phyloP scores from a whole-genome alignment of 345 rosid species.

The Abelmoschus esculentus region DNA sequence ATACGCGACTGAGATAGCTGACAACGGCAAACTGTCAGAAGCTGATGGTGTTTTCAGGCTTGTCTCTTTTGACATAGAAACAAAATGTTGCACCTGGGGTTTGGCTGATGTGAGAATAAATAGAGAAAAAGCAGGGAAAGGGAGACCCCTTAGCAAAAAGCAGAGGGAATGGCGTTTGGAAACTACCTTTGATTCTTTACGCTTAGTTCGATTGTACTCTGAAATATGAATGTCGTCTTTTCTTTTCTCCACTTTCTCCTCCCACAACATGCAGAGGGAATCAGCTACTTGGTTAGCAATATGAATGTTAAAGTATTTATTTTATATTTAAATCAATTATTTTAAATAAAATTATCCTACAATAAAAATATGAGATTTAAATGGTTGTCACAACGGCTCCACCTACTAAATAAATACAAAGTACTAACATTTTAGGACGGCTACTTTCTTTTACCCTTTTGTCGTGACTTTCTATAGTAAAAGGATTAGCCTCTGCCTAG shows the following conservation, averaged over 20 bases:
- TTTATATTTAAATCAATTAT: no score
- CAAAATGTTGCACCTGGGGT: slow-evolving; percentile 66
- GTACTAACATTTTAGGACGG: no score
- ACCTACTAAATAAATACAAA: no score
- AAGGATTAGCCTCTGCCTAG: no score
- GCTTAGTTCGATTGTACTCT: slow-evolving; percentile 29
- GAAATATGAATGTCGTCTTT: slow-evolving; percentile 23
- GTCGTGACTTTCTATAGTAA: no score
- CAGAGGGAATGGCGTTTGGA: slow-evolving; percentile 71
- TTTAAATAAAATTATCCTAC: no score
- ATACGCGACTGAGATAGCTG: slow-evolving; percentile 28
- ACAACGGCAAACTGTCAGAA: slow-evolving; percentile 23
- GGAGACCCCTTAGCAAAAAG: slow-evolving; percentile 83
- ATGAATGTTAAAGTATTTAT: no score
- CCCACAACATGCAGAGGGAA: background rate
- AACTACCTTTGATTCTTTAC: slow-evolving; percentile 54
- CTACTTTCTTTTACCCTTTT: no score
- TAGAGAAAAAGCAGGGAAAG: slow-evolving; percentile 86
- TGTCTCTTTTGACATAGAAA: slow-evolving; percentile 52
- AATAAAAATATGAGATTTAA: no score
- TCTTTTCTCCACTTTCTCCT: background rate
- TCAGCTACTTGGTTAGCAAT: background rate
- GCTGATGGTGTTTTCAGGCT: slow-evolving; percentile 68
- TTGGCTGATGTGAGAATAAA: slow-evolving; percentile 68
- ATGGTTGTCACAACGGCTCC: no score